Conservation (phyloP, 1,284 basidiomycete genomes). For the Rhizoctonia solani region DNA sequence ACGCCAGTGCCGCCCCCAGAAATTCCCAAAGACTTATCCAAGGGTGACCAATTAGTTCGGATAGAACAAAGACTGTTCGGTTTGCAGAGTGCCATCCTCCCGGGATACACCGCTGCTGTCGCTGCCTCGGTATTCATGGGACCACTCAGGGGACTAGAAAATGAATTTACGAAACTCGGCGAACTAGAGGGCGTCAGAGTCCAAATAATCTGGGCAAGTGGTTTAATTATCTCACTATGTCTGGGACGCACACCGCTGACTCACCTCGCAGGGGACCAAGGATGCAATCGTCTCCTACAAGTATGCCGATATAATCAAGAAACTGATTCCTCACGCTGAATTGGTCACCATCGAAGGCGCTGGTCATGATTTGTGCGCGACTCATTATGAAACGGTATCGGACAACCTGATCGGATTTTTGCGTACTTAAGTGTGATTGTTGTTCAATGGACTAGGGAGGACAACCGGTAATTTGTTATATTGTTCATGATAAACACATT, state of each 20-base stretch:
- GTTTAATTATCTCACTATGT: not conserved
- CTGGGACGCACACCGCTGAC: no score
- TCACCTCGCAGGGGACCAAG: slow-evolving; percentile 58
- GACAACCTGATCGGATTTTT: slow-evolving; percentile 35
- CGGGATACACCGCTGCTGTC: slow-evolving; percentile 70
- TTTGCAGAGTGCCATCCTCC: slow-evolving; percentile 70
- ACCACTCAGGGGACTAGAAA: slow-evolving; percentile 61
- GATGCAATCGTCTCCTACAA: slow-evolving; percentile 66
- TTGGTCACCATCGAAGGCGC: slow-evolving; percentile 63
- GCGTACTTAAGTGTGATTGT: not conserved
- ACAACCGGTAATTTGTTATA: no score
- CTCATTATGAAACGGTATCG: slow-evolving; percentile 35
- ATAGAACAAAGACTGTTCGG: slow-evolving; percentile 57
- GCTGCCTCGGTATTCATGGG: slow-evolving; percentile 75
- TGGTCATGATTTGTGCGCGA: slow-evolving; percentile 57
- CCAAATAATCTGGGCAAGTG: slow-evolving; percentile 65
- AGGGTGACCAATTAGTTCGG: not conserved
- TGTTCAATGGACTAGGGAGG: no score
- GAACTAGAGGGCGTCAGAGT: slow-evolving; percentile 54
- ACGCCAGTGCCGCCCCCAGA: not conserved
- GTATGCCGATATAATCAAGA: slow-evolving; percentile 59
- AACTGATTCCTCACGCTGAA: slow-evolving; percentile 57
- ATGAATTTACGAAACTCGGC: slow-evolving; percentile 56
- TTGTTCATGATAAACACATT: no score
- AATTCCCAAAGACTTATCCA: not conserved